Evolutionary conservation across 805 yeast genomes (phyloP).

Genomic region (Yarrowia phangngaensis): DNA sequence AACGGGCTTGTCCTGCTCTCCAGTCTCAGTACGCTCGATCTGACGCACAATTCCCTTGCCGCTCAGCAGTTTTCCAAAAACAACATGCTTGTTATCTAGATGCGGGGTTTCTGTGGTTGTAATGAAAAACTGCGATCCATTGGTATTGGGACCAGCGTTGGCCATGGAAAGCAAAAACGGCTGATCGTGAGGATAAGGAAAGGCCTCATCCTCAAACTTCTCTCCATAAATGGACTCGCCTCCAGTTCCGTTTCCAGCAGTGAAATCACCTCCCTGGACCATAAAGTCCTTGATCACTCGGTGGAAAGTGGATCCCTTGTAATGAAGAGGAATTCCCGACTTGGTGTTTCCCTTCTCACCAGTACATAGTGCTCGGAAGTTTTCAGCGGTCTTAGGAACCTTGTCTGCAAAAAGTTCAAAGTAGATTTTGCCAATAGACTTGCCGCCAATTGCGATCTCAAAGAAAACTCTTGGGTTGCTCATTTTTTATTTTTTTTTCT

Average conservation of each 20-base stretch:
- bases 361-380: slow-evolving; percentile 81
- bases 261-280: slow-evolving; percentile 95
- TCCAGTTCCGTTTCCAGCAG: slow-evolving; percentile 68
- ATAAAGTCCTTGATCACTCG: slow-evolving; percentile 80
- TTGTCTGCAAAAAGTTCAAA: slow-evolving; percentile 60
- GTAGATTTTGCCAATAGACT: slow-evolving; percentile 67
- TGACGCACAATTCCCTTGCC: slow-evolving; percentile 79
- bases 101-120: slow-evolving; percentile 94
- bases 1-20: slow-evolving; percentile 64
- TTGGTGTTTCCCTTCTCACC: slow-evolving; percentile 73
- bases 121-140: slow-evolving; percentile 93
- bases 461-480: slow-evolving; percentile 57
- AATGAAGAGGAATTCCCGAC: slow-evolving; percentile 63
- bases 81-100: slow-evolving; percentile 93
- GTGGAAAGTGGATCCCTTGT: slow-evolving; percentile 87
- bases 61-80: slow-evolving; percentile 80
- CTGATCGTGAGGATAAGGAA: slow-evolving; percentile 65
- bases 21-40: slow-evolving; percentile 69
- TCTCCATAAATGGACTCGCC: slow-evolving; percentile 82
- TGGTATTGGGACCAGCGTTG: slow-evolving; percentile 91
- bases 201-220: slow-evolving; percentile 87
- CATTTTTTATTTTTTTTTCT: slow-evolving; percentile 1
- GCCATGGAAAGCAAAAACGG: slow-evolving; percentile 96
- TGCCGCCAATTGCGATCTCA: slow-evolving; percentile 72
- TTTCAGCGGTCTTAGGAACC: slow-evolving; percentile 86